These are phyloP conservation scores for Astraeus odoratus DNA, from an alignment of 768 basidiomycete genomes.

Conservation along the genomic window DNA sequence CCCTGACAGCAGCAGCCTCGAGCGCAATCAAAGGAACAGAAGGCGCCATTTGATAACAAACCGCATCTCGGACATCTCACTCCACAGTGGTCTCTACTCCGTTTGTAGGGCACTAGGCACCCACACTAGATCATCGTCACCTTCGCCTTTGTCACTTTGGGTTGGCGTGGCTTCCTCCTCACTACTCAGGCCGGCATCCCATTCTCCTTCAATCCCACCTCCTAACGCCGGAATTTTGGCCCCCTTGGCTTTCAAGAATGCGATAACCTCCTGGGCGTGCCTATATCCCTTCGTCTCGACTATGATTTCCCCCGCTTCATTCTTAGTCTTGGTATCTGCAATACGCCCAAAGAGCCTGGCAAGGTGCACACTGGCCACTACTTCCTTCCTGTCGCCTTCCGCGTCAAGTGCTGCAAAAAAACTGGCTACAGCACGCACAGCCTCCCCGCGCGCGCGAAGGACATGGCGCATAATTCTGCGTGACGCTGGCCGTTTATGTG, in stretches of 20 bases:
- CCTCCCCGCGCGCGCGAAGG: slow-evolving; percentile 77
- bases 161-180: slow-evolving; percentile 33
- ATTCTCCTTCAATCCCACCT: slow-evolving; percentile 50
- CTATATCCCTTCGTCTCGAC: slow-evolving; percentile 46
- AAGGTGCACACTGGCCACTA: slow-evolving; percentile 46
- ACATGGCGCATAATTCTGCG: slow-evolving; percentile 86
- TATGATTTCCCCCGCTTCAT: slow-evolving; percentile 16
- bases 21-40: too few relatives aligned
- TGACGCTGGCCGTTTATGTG: slow-evolving; percentile 54
- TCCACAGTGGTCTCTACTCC: slow-evolving; percentile 10
- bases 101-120: slow-evolving; percentile 13
- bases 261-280: slow-evolving; percentile 62
- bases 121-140: slow-evolving; percentile 29
- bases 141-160: slow-evolving; percentile 20
- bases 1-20: too few relatives aligned
- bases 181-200: slow-evolving; percentile 59
- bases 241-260: slow-evolving; percentile 62
- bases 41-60: neutral
- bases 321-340: slow-evolving; percentile 24
- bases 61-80: neutral
- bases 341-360: slow-evolving; percentile 35
- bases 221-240: slow-evolving; percentile 57
- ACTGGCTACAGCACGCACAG: slow-evolving; percentile 63
- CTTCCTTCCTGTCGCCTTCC: slow-evolving; percentile 37
- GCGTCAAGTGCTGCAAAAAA: slow-evolving; percentile 63